These are phyloP conservation scores for Alternaria panax DNA, from an alignment of 2,329 filamentous ascomycete species.

Conservation along the genomic window DNA sequence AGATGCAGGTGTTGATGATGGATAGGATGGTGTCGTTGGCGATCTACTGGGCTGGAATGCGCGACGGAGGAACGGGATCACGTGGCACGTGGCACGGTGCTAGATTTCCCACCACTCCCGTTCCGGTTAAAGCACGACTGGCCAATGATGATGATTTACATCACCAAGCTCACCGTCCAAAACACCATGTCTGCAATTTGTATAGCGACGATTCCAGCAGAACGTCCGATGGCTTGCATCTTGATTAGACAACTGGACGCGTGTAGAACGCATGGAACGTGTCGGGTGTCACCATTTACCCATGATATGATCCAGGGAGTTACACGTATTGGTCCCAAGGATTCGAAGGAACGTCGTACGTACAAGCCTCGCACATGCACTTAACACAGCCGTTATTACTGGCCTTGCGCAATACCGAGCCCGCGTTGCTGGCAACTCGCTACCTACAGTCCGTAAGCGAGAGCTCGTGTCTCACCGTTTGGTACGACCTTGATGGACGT, in stretches of 20 bases:
- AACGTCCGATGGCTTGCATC: conserved; percentile 15
- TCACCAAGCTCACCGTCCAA: conserved; percentile 3
- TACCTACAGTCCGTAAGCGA: conserved; percentile 26
- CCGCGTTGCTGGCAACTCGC: conserved; percentile 16
- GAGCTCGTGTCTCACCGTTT: conserved; percentile 16
- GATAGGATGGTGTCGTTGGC: conserved; percentile 6
- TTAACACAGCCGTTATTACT: conserved; percentile 25
- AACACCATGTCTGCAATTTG: conserved; percentile 11
- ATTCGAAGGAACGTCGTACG: conserved; percentile 1
- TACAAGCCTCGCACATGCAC: conserved; percentile 9
- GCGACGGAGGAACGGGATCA: conserved; percentile 14
- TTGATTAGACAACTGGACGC: neutral
- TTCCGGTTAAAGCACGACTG: conserved; percentile 18
- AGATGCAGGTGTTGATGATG: conserved; percentile 13
- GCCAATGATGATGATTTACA: conserved; percentile 14
- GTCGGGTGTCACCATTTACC: conserved; percentile 7
- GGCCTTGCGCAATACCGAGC: conserved; percentile 17
- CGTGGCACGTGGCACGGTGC: conserved; percentile 28
- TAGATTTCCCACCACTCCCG: conserved; percentile 23
- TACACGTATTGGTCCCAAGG: conserved; percentile 4
- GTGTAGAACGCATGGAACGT: neutral
- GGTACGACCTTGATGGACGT: conserved; percentile 16
- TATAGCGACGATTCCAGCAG: conserved; percentile 4
- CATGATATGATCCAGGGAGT: conserved; percentile 6
- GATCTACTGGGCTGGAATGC: conserved; percentile 1